These are phyloP conservation scores for Blastobotrys arbuscula DNA, from an alignment of 1,139 yeast genomes.

Conservation along the genomic window DNA sequence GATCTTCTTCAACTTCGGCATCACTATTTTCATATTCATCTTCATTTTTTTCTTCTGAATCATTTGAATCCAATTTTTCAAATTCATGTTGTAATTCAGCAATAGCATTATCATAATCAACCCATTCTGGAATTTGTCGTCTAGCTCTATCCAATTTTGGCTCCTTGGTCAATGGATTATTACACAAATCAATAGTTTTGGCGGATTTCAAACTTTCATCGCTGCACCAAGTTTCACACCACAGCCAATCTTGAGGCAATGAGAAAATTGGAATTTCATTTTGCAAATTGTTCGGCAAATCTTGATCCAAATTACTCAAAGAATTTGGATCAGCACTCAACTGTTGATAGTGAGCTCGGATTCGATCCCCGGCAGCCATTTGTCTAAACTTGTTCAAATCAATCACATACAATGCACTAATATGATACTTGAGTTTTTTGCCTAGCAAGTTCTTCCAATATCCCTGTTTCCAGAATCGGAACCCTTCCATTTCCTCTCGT, in stretches of 20 bases:
- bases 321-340: conserved; percentile 76
- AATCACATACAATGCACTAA: conserved; percentile 78
- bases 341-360: conserved; percentile 83
- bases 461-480: conserved; percentile 88
- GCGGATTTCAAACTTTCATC: conserved; percentile 56
- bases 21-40: conserved; percentile 1
- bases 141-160: conserved; percentile 68
- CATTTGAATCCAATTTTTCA: not conserved
- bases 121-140: conserved; percentile 77
- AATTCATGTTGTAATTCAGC: conserved; percentile 30
- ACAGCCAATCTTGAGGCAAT: conserved; percentile 76
- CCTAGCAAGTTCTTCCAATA: conserved; percentile 72
- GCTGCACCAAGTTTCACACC: conserved; percentile 96
- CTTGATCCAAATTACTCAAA: conserved; percentile 81
- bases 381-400: conserved; percentile 64
- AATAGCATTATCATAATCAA: conserved; percentile 52
- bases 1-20: conserved; percentile 11
- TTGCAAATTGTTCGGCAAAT: conserved; percentile 83
- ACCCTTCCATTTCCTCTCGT: conserved; percentile 74
- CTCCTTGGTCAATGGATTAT: conserved; percentile 75
- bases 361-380: conserved; percentile 65
- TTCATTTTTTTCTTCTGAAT: conserved; percentile 16
- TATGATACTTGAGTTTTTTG: conserved; percentile 57
- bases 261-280: conserved; percentile 59
- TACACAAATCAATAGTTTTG: conserved; percentile 76